Evolutionary conservation across 208 protist genomes (phyloP).

Genomic region (Crithidia acanthocephali): DNA sequence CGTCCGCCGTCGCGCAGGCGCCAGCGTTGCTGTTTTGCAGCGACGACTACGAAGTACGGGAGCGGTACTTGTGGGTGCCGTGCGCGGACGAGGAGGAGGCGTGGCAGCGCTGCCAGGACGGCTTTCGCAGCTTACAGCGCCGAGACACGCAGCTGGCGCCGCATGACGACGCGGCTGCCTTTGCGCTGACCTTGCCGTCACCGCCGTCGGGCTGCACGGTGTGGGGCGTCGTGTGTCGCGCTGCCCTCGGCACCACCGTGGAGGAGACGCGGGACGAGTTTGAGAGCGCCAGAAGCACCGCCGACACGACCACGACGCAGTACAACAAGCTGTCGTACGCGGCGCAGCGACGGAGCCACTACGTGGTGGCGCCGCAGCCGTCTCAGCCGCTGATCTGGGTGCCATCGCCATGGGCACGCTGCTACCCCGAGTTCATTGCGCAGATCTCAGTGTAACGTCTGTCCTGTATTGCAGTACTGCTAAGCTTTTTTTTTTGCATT

Average conservation of each 20-base stretch:
- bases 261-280: constrained; percentile 33
- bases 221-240: constrained; percentile 66
- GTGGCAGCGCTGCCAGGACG: constrained; percentile 58
- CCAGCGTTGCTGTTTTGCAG: constrained; percentile 45
- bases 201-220: not conserved
- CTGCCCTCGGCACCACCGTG: constrained; percentile 59
- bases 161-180: constrained; percentile 10
- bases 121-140: constrained; percentile 34
- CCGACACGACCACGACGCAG: constrained; percentile 16
- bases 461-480: not conserved
- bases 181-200: constrained; percentile 1
- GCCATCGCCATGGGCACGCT: constrained; percentile 39
- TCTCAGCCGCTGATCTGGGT: constrained; percentile 18
- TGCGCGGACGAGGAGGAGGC: constrained; percentile 59
- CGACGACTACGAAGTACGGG: constrained; percentile 72
- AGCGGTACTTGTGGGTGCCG: constrained; percentile 63
- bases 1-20: constrained; percentile 31
- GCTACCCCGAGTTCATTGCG: constrained; percentile 68
- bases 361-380: not conserved
- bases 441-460: constrained; percentile 7
- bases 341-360: constrained; percentile 31
- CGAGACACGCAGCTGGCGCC: constrained; percentile 1
- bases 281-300: constrained; percentile 5
- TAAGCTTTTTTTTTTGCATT: not conserved
- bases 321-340: constrained; percentile 28